Evolutionary conservation across 495 filamentous ascomycete genomes (phyloP), one percentile per base, ranked within the genome.

Genomic region (Aspergillus biplanus): DNA sequence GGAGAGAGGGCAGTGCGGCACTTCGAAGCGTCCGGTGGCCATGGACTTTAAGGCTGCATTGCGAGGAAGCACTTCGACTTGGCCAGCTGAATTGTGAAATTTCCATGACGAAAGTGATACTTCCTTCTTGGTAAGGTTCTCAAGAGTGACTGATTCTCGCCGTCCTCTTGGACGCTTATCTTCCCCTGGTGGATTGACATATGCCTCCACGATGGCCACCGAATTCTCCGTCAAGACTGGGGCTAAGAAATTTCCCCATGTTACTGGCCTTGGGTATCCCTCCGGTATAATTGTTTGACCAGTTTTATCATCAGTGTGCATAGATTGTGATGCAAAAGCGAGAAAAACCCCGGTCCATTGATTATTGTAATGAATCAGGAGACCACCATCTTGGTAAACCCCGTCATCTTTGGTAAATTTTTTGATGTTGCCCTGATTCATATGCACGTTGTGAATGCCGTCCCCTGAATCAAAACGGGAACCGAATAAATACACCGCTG

Each of bases 381-480:
- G 62, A 34, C 62, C 73, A 27, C 75, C 75, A 61, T 78, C 75
- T 59, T 76, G 73, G 35, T 57, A 72, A 0, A 68, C 64, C 15
- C 75, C 73, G 63, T 76, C 72, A 55, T 78, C 74, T 1, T 46
- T 11, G 1, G 37, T n/a, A 32, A 59, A 78, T 7, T 37, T 49
- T 13, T 34, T 12, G 37, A 65, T 48, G 59, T 69, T 76, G 59
- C 75, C 75, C 56, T 78, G 75, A 61, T 78, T 77, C 75, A 77
- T 75, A 61, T 78, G 75, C 5, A 76, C 57, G 56, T 78, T 64
- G 65, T 78, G 75, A 37, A 78, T 74, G 3, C 71, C 75, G n/a
- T 69, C 56, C 46, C 39, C 50, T 31, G 61, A 52, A 21, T 60
- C 50, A 58, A 64, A 74, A 18, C 52, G 59, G 37, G 59, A 59